phyloP scores from a whole-genome alignment of 2,329 filamentous ascomycete genomes.

The Colletotrichum viniferum region DNA sequence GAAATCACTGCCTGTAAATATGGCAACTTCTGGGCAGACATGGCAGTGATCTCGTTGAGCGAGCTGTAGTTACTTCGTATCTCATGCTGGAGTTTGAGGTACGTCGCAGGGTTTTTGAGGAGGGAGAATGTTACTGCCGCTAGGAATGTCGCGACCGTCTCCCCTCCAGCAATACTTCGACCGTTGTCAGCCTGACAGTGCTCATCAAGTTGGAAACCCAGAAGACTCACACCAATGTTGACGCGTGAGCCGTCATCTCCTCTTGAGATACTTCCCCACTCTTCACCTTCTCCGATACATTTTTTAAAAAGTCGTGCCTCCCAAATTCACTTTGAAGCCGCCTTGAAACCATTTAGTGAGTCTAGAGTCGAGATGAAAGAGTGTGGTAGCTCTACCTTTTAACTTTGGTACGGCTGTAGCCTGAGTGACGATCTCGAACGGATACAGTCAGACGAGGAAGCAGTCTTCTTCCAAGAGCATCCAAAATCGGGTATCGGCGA shows the following conservation, averaged over 20 bases:
- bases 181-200: background rate
- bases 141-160: conserved; percentile 1
- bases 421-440: background rate
- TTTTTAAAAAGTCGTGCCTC: background rate
- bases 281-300: background rate
- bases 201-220: background rate
- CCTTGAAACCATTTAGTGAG: background rate
- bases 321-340: background rate
- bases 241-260: conserved; percentile 33
- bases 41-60: conserved; percentile 35
- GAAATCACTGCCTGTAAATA: conserved; percentile 63
- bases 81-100: conserved; percentile 50
- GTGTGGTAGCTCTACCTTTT: background rate
- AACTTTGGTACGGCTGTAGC: background rate
- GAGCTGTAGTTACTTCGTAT: conserved; percentile 38
- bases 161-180: background rate
- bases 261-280: conserved; percentile 21
- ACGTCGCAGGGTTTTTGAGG: background rate
- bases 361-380: background rate
- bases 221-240: conserved; percentile 27
- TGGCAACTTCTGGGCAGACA: conserved; percentile 49
- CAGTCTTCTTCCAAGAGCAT: background rate
- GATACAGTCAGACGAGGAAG: background rate
- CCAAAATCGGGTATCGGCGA: background rate
- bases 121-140: background rate